These are phyloP conservation scores for Aspergillus calidoustus DNA, from an alignment of 2,329 filamentous ascomycete species.

Conservation along the genomic window DNA sequence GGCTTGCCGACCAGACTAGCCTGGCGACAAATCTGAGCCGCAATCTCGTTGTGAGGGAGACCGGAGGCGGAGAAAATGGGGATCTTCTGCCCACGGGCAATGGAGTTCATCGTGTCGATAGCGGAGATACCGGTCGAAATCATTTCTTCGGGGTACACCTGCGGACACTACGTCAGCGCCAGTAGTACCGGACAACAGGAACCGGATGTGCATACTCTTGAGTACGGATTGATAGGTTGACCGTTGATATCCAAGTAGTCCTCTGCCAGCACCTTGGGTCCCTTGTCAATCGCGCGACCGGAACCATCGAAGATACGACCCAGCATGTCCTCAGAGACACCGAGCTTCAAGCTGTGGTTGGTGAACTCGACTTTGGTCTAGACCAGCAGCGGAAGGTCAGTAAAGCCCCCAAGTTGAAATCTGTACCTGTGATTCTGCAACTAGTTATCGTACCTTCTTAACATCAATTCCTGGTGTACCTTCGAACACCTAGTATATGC, in stretches of 20 bases:
- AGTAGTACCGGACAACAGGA: background rate
- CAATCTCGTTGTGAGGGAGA: constrained; percentile 99
- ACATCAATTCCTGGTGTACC: constrained; percentile 97
- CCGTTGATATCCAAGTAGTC: constrained; percentile 99
- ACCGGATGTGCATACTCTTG: constrained; percentile 65
- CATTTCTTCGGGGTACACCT: constrained; percentile 99
- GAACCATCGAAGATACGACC: constrained; percentile 99
- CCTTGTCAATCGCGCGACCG: constrained; percentile 97
- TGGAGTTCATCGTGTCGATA: constrained; percentile 98
- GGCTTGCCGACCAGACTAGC: constrained; percentile 89
- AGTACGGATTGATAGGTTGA: constrained; percentile 97
- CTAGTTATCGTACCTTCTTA: constrained; percentile 71
- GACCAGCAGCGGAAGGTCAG: constrained; percentile 28
- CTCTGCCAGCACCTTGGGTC: constrained; percentile 95
- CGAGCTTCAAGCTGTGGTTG: constrained; percentile 95
- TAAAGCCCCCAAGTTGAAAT: constrained; percentile 16
- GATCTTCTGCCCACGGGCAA: constrained; percentile 98
- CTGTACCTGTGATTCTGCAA: background rate
- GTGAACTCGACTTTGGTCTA: constrained; percentile 98
- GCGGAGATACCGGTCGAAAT: constrained; percentile 99
- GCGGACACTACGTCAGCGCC: constrained; percentile 17
- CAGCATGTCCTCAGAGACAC: constrained; percentile 99
- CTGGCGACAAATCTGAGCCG: constrained; percentile 97
- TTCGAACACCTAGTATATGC: constrained; percentile 78
- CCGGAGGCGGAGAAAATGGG: constrained; percentile 98